phyloP scores from a whole-genome alignment of 352 stramenopile genomes.

The Stramenopiles sp. region DNA sequence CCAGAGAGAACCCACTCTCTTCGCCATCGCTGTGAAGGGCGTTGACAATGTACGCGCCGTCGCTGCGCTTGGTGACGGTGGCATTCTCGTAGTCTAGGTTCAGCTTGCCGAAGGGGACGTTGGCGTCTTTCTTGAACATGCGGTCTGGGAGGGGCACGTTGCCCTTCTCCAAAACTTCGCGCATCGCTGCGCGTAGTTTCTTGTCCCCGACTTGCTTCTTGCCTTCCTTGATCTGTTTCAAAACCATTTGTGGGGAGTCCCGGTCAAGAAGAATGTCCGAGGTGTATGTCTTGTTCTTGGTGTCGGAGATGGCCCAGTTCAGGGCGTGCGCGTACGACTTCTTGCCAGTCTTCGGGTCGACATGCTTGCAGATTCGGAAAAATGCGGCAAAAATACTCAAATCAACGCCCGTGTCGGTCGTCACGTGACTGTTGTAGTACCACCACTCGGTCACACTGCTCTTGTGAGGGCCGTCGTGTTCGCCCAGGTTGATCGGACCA shows the following conservation, averaged over 20 bases:
- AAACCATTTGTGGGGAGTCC: slow-evolving; percentile 14
- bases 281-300: slow-evolving; percentile 18
- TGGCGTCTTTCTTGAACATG: slow-evolving; percentile 15
- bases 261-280: slow-evolving; percentile 16
- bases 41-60: slow-evolving; percentile 14
- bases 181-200: slow-evolving; percentile 14
- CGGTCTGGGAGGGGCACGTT: slow-evolving; percentile 22
- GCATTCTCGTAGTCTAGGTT: slow-evolving; percentile 18
- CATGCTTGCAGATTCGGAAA: not conserved
- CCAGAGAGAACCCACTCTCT: slow-evolving; percentile 14
- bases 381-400: slow-evolving; percentile 3
- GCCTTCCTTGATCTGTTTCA: slow-evolving; percentile 14
- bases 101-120: not conserved
- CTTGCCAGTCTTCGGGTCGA: slow-evolving; percentile 14
- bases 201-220: slow-evolving; percentile 13
- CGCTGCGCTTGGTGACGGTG: slow-evolving; percentile 12
- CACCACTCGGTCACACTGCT: slow-evolving; percentile 20
- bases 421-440: slow-evolving; percentile 21
- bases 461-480: slow-evolving; percentile 20
- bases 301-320: slow-evolving; percentile 13
- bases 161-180: slow-evolving; percentile 17
- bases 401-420: not conserved
- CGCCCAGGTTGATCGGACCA: slow-evolving; percentile 20
- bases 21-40: slow-evolving; percentile 16
- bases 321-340: slow-evolving; percentile 13